Evolutionary conservation across 202 grass and related monocot genomes (phyloP).

Genomic region (Hordeum pubiflorum): DNA sequence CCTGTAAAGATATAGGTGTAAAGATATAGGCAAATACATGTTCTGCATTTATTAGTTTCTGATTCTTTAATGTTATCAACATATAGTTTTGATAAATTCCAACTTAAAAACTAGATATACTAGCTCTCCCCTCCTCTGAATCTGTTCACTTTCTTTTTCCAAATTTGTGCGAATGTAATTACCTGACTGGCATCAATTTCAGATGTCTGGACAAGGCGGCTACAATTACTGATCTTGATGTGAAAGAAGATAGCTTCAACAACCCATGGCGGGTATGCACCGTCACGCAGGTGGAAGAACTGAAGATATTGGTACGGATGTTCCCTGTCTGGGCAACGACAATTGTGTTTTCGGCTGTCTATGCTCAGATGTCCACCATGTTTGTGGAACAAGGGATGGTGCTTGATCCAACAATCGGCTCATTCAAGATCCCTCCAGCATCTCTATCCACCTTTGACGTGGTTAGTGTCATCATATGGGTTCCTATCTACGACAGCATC

Average conservation of each 20-base stretch:
- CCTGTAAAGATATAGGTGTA: not conserved
- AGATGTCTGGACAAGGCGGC: conserved; percentile 89
- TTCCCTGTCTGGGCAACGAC: conserved; percentile 81
- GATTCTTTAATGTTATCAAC: not conserved
- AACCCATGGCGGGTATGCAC: conserved; percentile 71
- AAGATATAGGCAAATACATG: not conserved
- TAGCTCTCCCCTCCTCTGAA: not conserved
- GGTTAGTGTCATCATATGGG: conserved; percentile 73
- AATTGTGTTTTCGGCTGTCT: conserved; percentile 75
- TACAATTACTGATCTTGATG: conserved; percentile 66
- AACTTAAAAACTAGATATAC: not conserved
- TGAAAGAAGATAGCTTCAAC: conserved; percentile 35
- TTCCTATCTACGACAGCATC: conserved; percentile 60
- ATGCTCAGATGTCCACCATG: conserved; percentile 83
- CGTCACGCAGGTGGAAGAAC: conserved; percentile 83
- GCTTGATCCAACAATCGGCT: conserved; percentile 59
- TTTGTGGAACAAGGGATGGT: conserved; percentile 94
- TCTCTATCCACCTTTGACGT: conserved; percentile 85
- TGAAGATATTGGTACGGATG: conserved; percentile 85
- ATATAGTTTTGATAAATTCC: not conserved
- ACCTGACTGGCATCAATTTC: conserved; percentile 18
- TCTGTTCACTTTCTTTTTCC: not conserved
- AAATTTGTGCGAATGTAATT: not conserved
- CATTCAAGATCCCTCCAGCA: conserved; percentile 79
- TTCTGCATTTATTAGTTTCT: not conserved